Evolutionary conservation across 495 filamentous ascomycete species (phyloP), one percentile per base, ranked within the genome.

Genomic region (Penicillium alfredii): DNA sequence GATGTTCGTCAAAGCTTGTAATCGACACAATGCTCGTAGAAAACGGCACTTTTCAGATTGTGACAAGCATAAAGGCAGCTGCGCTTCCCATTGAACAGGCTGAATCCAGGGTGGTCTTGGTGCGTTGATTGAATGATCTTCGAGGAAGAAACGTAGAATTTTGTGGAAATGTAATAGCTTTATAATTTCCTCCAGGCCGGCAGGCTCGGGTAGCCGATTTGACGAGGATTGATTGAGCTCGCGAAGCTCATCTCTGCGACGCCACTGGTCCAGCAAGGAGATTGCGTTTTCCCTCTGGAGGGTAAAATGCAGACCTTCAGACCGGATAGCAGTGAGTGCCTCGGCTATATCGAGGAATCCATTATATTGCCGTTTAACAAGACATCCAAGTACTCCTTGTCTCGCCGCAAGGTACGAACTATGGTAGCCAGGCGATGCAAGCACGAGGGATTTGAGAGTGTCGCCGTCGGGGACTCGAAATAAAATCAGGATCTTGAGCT

Each of bases 401-500:
- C 45, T 31, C 21, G 38, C 33, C 3, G 19, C 8, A 29, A 49
- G 39, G 21, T 56, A 56, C 16, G 39, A 38, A 12, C 38, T 22
- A 22, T 56, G 39, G 22, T 28, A 53, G 31, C 6, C 19, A 4
- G 42, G 49, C 6, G 52, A 56, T 42, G 49, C 33, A 18, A 38
- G 30, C 7, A 56, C 42, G 18, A 56, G 23, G 6, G 45, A 53
- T 29, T 34, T 42, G 16, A 56, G 42, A 22, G 35, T 25, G 12
- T 35, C 23, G 2, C 14, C 4, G 19, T 49, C 33, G 5, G 12
- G 15, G 16, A 49, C 11, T 27, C 42, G 29, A 1, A 30, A 47
- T 16, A 53, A 26, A 30, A 56, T 47, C 13, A 44, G 27, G 31
- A 49, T 44, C 10, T 34, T 31, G 4, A 56, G 33, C 42, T 56